Evolutionary conservation across 495 filamentous ascomycete genomes (phyloP), one percentile per base, ranked within the genome.

Genomic region (Aspergillus heteromorphus): DNA sequence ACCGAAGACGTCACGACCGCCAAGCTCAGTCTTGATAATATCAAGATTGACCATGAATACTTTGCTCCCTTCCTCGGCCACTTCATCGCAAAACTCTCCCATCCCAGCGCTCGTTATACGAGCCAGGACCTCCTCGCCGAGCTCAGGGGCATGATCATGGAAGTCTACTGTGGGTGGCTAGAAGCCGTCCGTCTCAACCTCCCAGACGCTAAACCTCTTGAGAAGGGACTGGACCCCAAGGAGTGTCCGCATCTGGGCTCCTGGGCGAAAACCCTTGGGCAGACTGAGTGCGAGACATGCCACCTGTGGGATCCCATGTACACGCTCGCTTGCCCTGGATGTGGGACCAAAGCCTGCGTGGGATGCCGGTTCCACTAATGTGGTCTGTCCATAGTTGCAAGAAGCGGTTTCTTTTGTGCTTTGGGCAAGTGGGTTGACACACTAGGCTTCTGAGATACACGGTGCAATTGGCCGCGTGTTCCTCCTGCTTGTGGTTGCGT

Each of bases 251-350:
- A 75, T 45, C 42, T 65, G 0, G 68, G 68, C 1, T 45, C 45
- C 21, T 76, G 73, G 71, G 14, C 51, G 10, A 72, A 72, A 50
- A 18, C 54, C 7, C 57, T 59, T 31, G 58, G 51, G 6, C 21
- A 17, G 11, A 41, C 48, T 2, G 48, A 64, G 48, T 76, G 73
- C 48, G 55, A 64, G 14, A 25, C 34, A 0, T 76, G 73, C 51
- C 51, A 61, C 43, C 48, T 63, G 6, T 73, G 65, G 62, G 59
- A 42, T 56, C 73, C 73, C 0, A 55, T 73, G 6, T 74, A 59
- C 19, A 59, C 57, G 10, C 51, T 73, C 8, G 63, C 50, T 1
- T 76, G 73, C 42, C 62, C 67, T 0, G 57, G 57, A 7, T 74
- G 73, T 49, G 65, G 67, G 10, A 21, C 54, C 6, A 63, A 61